Percentiles rank a stretch among this genome's conserved stretches.
Evolutionary conservation across 2,329 filamentous ascomycete species (phyloP).

Genomic region (Epichloe brachyelytri): DNA sequence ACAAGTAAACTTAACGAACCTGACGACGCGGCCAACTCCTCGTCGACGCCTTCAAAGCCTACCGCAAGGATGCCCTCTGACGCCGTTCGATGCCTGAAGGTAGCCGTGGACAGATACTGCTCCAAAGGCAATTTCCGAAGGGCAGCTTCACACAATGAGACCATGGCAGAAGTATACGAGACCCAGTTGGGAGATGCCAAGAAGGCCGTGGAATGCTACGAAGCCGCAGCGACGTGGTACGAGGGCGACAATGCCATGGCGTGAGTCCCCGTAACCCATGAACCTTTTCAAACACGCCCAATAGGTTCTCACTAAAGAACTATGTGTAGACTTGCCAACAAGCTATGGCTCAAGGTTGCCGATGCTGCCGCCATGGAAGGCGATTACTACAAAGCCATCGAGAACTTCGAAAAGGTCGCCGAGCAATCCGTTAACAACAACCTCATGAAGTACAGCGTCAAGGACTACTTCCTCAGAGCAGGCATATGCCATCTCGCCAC

Average conservation of each 20-base stretch:
- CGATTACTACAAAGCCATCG: slow-evolving; percentile 75
- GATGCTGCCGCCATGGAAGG: slow-evolving; percentile 71
- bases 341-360: slow-evolving; percentile 83
- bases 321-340: slow-evolving; percentile 63
- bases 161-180: slow-evolving; percentile 77
- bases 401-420: slow-evolving; percentile 74
- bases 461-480: slow-evolving; percentile 90
- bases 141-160: slow-evolving; percentile 83
- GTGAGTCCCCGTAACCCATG: slow-evolving; percentile 34
- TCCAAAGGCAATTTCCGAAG: slow-evolving; percentile 81
- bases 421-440: slow-evolving; percentile 72
- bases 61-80: slow-evolving; percentile 70
- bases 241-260: slow-evolving; percentile 75
- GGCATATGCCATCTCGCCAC: slow-evolving; percentile 76
- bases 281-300: not conserved
- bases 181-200: slow-evolving; percentile 65
- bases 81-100: slow-evolving; percentile 66
- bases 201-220: slow-evolving; percentile 69
- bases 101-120: slow-evolving; percentile 77
- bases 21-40: slow-evolving; percentile 85
- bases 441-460: slow-evolving; percentile 85
- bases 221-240: slow-evolving; percentile 79
- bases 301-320: not conserved
- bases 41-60: slow-evolving; percentile 89
- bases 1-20: slow-evolving; percentile 73